Base-by-base conservation (phyloP, 2,329 filamentous ascomycete species). In the Purpureocillium lavendulum region DNA sequence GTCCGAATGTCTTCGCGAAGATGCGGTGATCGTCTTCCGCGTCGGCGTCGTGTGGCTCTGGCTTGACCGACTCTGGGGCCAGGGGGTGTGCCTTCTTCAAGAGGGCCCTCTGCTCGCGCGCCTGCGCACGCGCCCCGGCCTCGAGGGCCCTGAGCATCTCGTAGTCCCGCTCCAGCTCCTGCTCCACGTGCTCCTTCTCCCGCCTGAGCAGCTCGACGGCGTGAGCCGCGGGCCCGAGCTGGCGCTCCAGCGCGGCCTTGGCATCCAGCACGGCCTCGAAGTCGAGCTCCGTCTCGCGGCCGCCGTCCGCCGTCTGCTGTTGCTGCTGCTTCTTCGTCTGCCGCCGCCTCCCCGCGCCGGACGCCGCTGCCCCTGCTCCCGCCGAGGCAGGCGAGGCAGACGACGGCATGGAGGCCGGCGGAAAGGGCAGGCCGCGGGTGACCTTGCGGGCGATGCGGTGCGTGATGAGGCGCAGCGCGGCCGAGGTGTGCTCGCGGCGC, bases 231-330 rank as follows among this genome's bases (percentile, higher is more conserved):
- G 80, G 77, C 13, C 75, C 79, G 5, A 86, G 70, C 58, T 73
- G 70, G 43, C 62, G 63, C 53, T 83, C 74, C 18, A 82, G 57
- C 8, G 59, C 59, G 41, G 67, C 61, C 45, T 75, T 75, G n/a
- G 71, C 71, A 49, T 80, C 73, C 8, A 82, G 62, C 12, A 80
- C 71, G 49, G 69, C 73, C 53, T 86, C 81, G 46, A 80, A 80
- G 50, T 83, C 72, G 35, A 87, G 74, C 52, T 82, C 77, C 21
- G 69, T 64, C 33, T 72, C 73, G 36, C 75, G 68, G 13, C 68
- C 64, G 7, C 62, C 67, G 16, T 63, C 57, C 29, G 17, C 51
- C 57, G 14, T 52, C 53, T 24, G 49, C 43, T 36, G 40, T 29
- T 26, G 33, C n/a, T 30, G 29, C 29, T 30, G 29, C 29, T 30